These are phyloP conservation scores for Clarireedia sp. DNA, from an alignment of 2,329 filamentous ascomycete species.

Conservation along the genomic window DNA sequence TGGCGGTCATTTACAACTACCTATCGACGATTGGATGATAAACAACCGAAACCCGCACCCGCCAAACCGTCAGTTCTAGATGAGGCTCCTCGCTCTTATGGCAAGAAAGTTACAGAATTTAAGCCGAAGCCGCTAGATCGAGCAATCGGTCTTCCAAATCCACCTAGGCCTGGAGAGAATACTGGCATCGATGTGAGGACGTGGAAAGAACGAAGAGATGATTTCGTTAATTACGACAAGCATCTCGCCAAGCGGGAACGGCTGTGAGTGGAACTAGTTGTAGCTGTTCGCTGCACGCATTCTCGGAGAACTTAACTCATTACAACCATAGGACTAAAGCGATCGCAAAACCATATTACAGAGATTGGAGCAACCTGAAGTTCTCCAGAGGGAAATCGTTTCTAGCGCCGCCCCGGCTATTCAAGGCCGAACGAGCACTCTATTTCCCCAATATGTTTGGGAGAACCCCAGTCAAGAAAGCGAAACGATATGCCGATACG, in stretches of 20 bases:
- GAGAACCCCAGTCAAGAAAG: slow-evolving; percentile 57
- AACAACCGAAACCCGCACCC: slow-evolving; percentile 13
- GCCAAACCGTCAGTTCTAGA: slow-evolving; percentile 40
- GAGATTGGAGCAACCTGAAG: slow-evolving; percentile 82
- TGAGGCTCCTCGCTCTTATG: slow-evolving; percentile 52
- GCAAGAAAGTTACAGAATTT: slow-evolving; percentile 46
- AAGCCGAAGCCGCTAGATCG: slow-evolving; percentile 53
- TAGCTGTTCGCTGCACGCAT: too few relatives aligned
- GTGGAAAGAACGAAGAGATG: slow-evolving; percentile 60
- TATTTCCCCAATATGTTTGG: slow-evolving; percentile 93
- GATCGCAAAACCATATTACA: slow-evolving; percentile 84
- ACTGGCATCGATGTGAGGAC: slow-evolving; percentile 64
- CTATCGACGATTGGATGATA: slow-evolving; percentile 30
- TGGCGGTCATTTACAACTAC: slow-evolving; percentile 43
- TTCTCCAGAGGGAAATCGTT: slow-evolving; percentile 89
- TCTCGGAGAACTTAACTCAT: slow-evolving; percentile 1
- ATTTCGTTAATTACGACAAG: slow-evolving; percentile 79
- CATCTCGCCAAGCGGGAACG: slow-evolving; percentile 69
- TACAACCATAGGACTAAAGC: slow-evolving; percentile 52
- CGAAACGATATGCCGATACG: slow-evolving; percentile 50
- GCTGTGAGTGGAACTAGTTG: slow-evolving; percentile 44
- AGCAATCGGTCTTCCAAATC: slow-evolving; percentile 72
- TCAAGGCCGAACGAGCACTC: slow-evolving; percentile 71
- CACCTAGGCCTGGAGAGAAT: slow-evolving; percentile 74
- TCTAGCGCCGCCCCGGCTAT: slow-evolving; percentile 73